Conservation (phyloP, 257 asterid genomes). For the Fraxinus excelsior region DNA sequence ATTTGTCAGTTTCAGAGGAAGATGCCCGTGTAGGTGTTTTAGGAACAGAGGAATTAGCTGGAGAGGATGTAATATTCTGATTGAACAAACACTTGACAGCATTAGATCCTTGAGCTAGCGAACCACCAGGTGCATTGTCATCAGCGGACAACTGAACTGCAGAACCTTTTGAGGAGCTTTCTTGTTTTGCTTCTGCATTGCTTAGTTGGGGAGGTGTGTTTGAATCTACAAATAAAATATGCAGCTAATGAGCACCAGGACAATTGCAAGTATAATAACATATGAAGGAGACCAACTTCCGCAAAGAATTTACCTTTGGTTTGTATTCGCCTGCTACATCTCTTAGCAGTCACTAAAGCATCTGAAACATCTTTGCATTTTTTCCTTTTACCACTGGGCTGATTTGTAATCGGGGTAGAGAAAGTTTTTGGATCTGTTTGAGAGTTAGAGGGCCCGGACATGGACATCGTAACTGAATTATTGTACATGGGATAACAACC, state of each 20-base stretch:
- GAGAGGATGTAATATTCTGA: conserved; percentile 60
- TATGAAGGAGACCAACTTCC: not conserved
- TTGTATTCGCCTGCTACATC: conserved; percentile 49
- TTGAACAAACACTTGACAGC: conserved; percentile 80
- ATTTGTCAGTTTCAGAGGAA: conserved; percentile 64
- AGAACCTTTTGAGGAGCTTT: conserved; percentile 19
- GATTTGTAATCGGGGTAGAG: conserved; percentile 47
- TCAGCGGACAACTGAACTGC: conserved; percentile 36
- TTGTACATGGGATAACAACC: conserved; percentile 50
- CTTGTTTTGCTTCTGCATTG: conserved; percentile 35
- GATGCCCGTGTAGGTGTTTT: conserved; percentile 77
- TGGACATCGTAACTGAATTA: conserved; percentile 48
- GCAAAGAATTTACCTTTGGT: conserved; percentile 46
- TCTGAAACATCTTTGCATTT: conserved; percentile 39
- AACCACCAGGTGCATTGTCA: conserved; percentile 26
- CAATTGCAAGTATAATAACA: not conserved
- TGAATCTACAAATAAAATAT: conserved; percentile 36
- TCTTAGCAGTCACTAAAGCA: conserved; percentile 46
- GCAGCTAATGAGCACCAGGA: conserved; percentile 5
- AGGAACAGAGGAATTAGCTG: conserved; percentile 63
- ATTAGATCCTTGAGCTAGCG: conserved; percentile 58
- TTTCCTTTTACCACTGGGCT: conserved; percentile 54
- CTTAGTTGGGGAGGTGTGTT: conserved; percentile 32
- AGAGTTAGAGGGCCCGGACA: conserved; percentile 32
- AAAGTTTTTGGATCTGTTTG: conserved; percentile 33